Evolutionary conservation across 495 filamentous ascomycete species (phyloP).

Genomic region (Polyplosphaeria fusca): DNA sequence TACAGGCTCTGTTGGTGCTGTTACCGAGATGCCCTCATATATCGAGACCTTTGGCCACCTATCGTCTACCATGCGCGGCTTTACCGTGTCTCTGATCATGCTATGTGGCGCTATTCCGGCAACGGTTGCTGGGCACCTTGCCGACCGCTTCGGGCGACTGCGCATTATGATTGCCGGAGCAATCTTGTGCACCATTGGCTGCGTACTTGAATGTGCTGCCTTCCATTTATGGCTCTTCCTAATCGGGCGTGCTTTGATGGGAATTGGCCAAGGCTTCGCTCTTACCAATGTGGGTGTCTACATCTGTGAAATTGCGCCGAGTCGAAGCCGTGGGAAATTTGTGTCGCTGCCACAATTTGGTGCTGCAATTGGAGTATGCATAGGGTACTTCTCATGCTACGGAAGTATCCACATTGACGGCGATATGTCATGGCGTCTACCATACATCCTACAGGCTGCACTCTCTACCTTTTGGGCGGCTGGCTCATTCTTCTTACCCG

Average conservation of each 20-base stretch:
- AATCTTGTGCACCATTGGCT: conserved; percentile 23
- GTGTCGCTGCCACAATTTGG: conserved; percentile 31
- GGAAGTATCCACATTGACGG: conserved; percentile 25
- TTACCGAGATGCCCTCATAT: conserved; percentile 61
- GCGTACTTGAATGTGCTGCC: conserved; percentile 22
- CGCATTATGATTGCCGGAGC: conserved; percentile 26
- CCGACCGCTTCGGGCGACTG: conserved; percentile 57
- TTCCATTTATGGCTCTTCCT: conserved; percentile 22
- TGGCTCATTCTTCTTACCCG: conserved; percentile 37
- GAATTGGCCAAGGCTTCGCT: conserved; percentile 30
- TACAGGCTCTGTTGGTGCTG: conserved; percentile 61
- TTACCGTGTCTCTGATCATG: conserved; percentile 63
- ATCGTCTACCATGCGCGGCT: conserved; percentile 55
- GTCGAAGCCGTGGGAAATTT: conserved; percentile 18
- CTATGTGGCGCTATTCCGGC: conserved; percentile 60
- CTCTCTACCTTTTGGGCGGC: conserved; percentile 9
- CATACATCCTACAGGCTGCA: conserved; percentile 28
- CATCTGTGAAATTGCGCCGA: conserved; percentile 35
- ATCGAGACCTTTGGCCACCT: conserved; percentile 49
- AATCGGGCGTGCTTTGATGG: conserved; percentile 23
- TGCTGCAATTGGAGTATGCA: conserved; percentile 4
- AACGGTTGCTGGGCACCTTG: conserved; percentile 60
- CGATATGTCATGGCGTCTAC: conserved; percentile 32
- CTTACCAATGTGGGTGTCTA: conserved; percentile 30
- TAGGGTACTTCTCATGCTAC: conserved; percentile 38